These are phyloP conservation scores for Orbilia oligospora DNA, from an alignment of 2,329 filamentous ascomycete species.

Conservation along the genomic window DNA sequence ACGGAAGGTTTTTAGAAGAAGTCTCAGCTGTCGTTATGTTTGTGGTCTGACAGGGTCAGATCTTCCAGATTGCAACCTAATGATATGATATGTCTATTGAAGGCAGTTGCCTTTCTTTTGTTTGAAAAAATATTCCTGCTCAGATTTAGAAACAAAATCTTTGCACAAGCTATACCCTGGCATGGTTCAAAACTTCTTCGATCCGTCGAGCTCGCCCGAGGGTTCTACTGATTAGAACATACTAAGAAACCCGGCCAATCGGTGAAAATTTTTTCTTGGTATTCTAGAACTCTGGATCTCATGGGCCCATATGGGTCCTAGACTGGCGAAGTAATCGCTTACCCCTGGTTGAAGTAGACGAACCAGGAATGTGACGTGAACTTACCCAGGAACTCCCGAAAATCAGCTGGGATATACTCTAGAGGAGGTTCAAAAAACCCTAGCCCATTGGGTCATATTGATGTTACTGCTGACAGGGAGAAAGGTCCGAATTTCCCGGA, in stretches of 20 bases:
- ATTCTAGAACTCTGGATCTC: constrained; percentile 28
- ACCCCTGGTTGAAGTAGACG: constrained; percentile 35
- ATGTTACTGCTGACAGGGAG: constrained; percentile 45
- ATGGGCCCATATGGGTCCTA: background rate
- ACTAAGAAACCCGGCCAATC: constrained; percentile 7
- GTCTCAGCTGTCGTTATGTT: constrained; percentile 5
- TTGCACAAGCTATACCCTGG: constrained; percentile 12
- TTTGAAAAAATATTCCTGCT: background rate
- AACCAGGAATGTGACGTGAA: constrained; percentile 54
- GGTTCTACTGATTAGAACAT: background rate
- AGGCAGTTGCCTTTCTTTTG: background rate
- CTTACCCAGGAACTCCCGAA: constrained; percentile 49
- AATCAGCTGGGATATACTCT: constrained; percentile 16
- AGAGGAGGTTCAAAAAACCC: constrained; percentile 28
- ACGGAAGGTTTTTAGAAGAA: background rate
- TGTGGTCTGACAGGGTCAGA: constrained; percentile 30
- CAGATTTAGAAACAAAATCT: constrained; percentile 23
- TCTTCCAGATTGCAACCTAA: background rate
- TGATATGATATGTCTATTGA: constrained; percentile 7
- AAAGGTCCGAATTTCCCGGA: constrained; percentile 52
- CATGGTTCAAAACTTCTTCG: constrained; percentile 28
- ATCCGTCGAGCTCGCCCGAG: constrained; percentile 27
- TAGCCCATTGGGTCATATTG: constrained; percentile 43
- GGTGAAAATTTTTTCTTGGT: constrained; percentile 38
- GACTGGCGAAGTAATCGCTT: constrained; percentile 43